Conservation (phyloP, 345 rosid genomes). For the Punica granatum region DNA sequence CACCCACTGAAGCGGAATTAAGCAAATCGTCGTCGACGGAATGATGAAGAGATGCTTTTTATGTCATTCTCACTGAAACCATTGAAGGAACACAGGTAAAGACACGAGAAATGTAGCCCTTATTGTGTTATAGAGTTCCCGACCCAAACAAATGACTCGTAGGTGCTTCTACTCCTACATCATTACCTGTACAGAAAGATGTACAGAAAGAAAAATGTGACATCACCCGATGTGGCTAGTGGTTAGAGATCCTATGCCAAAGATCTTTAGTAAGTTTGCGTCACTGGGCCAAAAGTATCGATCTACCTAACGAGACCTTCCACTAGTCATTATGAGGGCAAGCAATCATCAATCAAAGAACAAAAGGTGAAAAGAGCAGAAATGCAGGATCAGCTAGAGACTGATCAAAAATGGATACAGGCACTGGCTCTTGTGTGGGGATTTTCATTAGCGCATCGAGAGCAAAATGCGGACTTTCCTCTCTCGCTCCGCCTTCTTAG, state of each 20-base stretch:
- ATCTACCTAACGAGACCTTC: constrained; percentile 5
- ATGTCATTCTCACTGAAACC: too few species aligned
- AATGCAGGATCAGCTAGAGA: background rate
- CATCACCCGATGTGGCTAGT: constrained; percentile 1
- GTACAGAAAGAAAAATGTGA: background rate
- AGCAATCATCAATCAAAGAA: constrained; percentile 4
- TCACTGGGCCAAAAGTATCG: constrained; percentile 7
- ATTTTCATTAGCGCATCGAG: constrained; percentile 54
- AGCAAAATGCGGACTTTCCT: constrained; percentile 56
- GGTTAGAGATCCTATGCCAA: constrained; percentile 8
- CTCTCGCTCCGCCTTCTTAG: constrained; percentile 56
- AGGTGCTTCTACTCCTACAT: background rate
- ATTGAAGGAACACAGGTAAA: too few species aligned
- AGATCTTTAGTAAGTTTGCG: constrained; percentile 17
- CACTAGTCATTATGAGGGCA: constrained; percentile 3
- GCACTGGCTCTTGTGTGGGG: background rate
- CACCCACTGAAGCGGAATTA: too few species aligned
- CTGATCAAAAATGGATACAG: background rate
- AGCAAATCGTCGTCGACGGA: too few species aligned
- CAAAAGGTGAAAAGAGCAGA: background rate
- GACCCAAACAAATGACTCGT: background rate
- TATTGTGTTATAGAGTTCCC: background rate
- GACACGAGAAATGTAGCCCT: background rate
- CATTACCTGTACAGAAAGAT: background rate
- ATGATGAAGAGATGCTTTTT: too few species aligned